Conservation (phyloP, 192 early-diverging fungal species). For the Phycomyces blakesleeanus region DNA sequence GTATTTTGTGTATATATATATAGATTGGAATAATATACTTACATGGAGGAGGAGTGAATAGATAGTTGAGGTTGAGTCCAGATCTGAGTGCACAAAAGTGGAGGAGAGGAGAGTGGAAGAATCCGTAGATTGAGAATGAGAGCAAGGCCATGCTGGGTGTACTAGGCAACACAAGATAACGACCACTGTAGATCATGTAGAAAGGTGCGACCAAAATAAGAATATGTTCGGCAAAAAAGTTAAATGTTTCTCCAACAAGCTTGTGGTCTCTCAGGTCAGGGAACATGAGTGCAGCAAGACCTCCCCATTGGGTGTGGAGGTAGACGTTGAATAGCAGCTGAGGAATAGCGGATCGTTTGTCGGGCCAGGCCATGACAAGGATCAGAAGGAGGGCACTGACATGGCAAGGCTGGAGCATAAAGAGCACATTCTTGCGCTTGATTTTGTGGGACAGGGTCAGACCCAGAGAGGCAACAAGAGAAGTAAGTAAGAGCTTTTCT, state of each 20-base stretch:
- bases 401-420: constrained; percentile 56
- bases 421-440: constrained; percentile 35
- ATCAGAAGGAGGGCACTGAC: constrained; percentile 47
- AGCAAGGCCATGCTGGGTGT: constrained; percentile 43
- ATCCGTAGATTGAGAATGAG: constrained; percentile 46
- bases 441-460: constrained; percentile 44
- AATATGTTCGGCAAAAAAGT: constrained; percentile 53
- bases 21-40: constrained; percentile 19
- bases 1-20: too few relatives aligned
- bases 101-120: constrained; percentile 50
- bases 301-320: constrained; percentile 56
- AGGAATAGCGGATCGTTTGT: constrained; percentile 33
- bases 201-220: constrained; percentile 41
- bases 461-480: constrained; percentile 35
- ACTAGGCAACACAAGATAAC: constrained; percentile 47
- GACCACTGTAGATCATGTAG: constrained; percentile 51
- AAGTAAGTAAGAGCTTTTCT: constrained; percentile 27
- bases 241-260: constrained; percentile 44
- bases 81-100: constrained; percentile 40
- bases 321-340: constrained; percentile 53
- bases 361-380: constrained; percentile 36
- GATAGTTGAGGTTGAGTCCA: constrained; percentile 49
- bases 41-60: constrained; percentile 51
- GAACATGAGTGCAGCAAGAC: constrained; percentile 42
- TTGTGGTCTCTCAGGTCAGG: constrained; percentile 51